Evolutionary conservation across 1,284 basidiomycete genomes (phyloP), one percentile per base, ranked within the genome.

Genomic region (Amylostereum areolatum): DNA sequence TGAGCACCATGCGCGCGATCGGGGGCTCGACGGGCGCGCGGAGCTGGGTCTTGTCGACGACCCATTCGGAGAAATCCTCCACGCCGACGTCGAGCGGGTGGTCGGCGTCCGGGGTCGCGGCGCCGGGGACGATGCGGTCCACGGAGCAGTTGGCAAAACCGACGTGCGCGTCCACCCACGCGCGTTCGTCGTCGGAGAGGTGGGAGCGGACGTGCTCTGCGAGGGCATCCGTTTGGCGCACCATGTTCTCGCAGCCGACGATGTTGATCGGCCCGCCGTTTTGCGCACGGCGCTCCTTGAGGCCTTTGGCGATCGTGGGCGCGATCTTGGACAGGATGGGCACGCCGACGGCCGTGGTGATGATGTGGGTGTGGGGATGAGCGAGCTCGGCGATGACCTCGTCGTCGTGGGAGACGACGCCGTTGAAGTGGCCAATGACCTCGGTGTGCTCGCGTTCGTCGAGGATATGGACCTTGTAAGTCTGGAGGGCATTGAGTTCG

Each of bases 131-230:
- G 57, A 71, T 71, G 50, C 70, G 65, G 57, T 72, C 70, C 45
- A 72, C 68, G 36, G 66, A 63, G 57, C 70, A 71, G 57, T 71
- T 66, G n/a, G 70, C 67, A 51, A 70, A 72, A 39, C 70, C 62
- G 43, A 68, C 53, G 45, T 64, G 54, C 29, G 62, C 52, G 12
- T 54, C 50, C 12, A 63, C 65, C 49, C 61, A 66, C 2, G 48
- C 47, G 27, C 60, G 59, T 47, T 65, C 63, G 37, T 57, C 61
- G 34, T 53, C 55, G 18, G 52, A 41, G 41, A 65, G 60, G 39
- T 65, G 54, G n/a, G 59, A 54, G 45, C 56, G 53, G 46, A 71
- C 59, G 51, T 62, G 56, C 29, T 66, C 57, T n/a, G 57, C 57
- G 43, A 72, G 62, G 37, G 55, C 52, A 1, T 57, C 56, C 1